phyloP scores from a whole-genome alignment of 371 early-diverging fungal species.

The Blyttiomyces sp. region DNA sequence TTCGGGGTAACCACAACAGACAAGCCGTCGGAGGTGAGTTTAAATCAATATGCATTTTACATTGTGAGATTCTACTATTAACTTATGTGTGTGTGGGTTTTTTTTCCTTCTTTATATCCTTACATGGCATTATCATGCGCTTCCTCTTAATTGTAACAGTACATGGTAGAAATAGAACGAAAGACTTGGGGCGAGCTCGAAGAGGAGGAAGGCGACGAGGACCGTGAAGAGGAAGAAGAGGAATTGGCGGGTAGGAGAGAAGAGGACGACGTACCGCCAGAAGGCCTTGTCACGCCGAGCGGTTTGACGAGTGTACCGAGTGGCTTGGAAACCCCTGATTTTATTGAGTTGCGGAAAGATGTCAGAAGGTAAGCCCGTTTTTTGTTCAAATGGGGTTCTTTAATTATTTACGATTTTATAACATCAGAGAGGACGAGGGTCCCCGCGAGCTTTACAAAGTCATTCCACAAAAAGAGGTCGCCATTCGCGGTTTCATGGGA shows the following conservation, averaged over 20 bases:
- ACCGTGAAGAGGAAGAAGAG: conserved; percentile 52
- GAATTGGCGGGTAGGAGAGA: conserved; percentile 49
- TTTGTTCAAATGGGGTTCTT: background rate
- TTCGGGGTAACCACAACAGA: conserved; percentile 61
- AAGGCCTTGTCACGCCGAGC: conserved; percentile 83
- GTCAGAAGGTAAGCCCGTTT: conserved; percentile 24
- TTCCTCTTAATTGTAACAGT: conserved; percentile 23
- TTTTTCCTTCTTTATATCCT: background rate
- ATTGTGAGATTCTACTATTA: background rate
- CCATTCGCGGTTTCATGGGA: conserved; percentile 89
- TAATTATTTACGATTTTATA: background rate
- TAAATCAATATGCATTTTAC: no score
- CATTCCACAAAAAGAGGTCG: conserved; percentile 74
- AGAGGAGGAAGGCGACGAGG: conserved; percentile 57
- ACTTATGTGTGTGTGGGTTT: no score
- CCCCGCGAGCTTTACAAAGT: conserved; percentile 82
- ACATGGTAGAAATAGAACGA: conserved; percentile 68
- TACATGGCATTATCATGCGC: background rate
- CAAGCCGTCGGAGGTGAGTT: conserved; percentile 40
- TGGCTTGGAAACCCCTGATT: conserved; percentile 90
- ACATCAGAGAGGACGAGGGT: conserved; percentile 49
- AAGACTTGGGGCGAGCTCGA: conserved; percentile 84
- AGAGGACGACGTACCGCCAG: conserved; percentile 26
- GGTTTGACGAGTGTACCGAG: conserved; percentile 75
- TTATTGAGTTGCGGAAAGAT: conserved; percentile 87